These are phyloP conservation scores for Colletotrichum sp. DNA, from an alignment of 2,329 filamentous ascomycete species.

Conservation along the genomic window DNA sequence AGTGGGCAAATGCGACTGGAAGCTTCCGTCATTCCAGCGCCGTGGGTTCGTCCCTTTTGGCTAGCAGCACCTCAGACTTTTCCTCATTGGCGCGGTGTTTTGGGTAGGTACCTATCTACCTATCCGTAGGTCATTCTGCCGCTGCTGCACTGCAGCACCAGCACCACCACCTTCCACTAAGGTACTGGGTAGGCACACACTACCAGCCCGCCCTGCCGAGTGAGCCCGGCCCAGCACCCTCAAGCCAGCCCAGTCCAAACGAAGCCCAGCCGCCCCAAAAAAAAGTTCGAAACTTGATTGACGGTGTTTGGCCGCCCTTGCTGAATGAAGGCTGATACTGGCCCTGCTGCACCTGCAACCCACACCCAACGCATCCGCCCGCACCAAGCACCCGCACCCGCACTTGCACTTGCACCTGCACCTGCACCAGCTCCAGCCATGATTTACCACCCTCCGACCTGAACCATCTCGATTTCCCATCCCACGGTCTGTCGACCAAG, in stretches of 20 bases:
- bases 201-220: neutral
- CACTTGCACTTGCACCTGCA: neutral
- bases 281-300: neutral
- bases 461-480: neutral
- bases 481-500: neutral
- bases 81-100: neutral
- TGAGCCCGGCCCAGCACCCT: neutral
- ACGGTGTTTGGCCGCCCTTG: neutral
- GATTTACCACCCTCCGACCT: neutral
- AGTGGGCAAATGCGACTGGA: conserved; percentile 9
- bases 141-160: no score
- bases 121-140: neutral
- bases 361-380: neutral
- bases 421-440: neutral
- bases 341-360: neutral
- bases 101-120: neutral
- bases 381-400: neutral
- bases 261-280: neutral
- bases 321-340: neutral
- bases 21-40: conserved; percentile 17
- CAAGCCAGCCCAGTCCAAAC: neutral
- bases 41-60: neutral
- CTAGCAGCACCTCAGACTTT: neutral
- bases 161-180: neutral
- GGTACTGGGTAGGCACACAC: neutral